Evolutionary conservation across 1,139 yeast genomes (phyloP).

Genomic region (Candida glucosophila): DNA sequence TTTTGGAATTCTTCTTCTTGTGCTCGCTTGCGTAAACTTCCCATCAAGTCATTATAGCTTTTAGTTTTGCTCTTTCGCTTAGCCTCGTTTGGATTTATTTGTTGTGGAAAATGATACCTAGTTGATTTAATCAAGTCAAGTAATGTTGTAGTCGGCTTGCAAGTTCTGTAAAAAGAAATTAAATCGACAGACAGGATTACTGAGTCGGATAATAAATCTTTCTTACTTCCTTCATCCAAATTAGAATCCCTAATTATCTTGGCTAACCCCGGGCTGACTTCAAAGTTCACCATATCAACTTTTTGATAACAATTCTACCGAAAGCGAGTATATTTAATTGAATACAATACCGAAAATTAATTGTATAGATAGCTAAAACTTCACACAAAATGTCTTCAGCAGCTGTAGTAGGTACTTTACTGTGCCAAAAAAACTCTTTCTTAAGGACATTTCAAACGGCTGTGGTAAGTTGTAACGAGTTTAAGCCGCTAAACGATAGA

Average conservation of each 20-base stretch:
- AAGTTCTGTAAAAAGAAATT: slow-evolving; percentile 12
- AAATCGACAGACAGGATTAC: slow-evolving; percentile 20
- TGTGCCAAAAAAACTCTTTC: slow-evolving; percentile 76
- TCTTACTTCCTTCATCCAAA: slow-evolving; percentile 5
- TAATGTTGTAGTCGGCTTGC: slow-evolving; percentile 16
- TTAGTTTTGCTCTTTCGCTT: slow-evolving; percentile 44
- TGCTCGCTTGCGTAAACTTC: slow-evolving; percentile 38
- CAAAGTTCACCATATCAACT: slow-evolving; percentile 16
- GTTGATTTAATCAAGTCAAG: slow-evolving; percentile 15
- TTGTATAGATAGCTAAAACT: no score
- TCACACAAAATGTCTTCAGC: slow-evolving; percentile 14
- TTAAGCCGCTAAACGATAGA: slow-evolving; percentile 24
- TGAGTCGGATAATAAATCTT: slow-evolving; percentile 6
- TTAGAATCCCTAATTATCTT: slow-evolving; percentile 9
- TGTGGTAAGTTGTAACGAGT: slow-evolving; percentile 53
- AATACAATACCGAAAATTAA: no score
- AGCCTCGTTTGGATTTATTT: slow-evolving; percentile 3
- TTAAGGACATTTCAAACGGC: slow-evolving; percentile 49
- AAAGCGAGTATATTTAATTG: no score
- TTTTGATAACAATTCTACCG: no score
- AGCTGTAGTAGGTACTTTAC: slow-evolving; percentile 69
- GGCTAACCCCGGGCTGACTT: slow-evolving; percentile 11
- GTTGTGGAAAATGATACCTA: slow-evolving; percentile 6
- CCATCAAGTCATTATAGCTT: slow-evolving; percentile 58
- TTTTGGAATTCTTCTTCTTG: slow-evolving; percentile 61